These are phyloP conservation scores for Cercospora zeina DNA, from an alignment of 2,329 filamentous ascomycete genomes.

Conservation along the genomic window DNA sequence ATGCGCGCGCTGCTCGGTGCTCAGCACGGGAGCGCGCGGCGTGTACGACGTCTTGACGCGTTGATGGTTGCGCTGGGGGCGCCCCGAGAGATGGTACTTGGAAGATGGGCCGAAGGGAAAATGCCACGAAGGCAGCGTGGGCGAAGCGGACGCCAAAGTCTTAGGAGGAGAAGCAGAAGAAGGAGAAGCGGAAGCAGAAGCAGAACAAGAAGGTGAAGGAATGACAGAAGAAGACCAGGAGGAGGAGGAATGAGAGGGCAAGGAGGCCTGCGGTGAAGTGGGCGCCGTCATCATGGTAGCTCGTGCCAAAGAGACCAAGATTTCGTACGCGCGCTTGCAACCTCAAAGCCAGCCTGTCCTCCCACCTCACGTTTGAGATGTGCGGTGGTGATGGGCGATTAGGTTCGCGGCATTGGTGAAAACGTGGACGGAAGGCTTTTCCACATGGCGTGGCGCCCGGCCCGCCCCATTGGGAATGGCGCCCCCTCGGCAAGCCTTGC, in stretches of 20 bases:
- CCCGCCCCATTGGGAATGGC: background rate
- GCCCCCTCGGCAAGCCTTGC: background rate
- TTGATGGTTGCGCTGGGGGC: constrained; percentile 22
- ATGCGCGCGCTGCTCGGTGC: constrained; percentile 36
- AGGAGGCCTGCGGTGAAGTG: constrained; percentile 21
- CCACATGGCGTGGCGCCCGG: constrained; percentile 1
- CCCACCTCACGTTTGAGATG: constrained; percentile 8
- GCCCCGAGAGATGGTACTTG: constrained; percentile 35
- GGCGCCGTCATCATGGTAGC: constrained; percentile 20
- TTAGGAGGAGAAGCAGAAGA: constrained; percentile 18
- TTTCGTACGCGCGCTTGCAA: constrained; percentile 13
- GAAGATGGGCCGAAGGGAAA: constrained; percentile 39
- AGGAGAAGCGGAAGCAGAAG: constrained; percentile 22
- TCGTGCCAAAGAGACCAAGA: constrained; percentile 17
- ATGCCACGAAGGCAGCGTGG: constrained; percentile 32
- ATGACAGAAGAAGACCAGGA: constrained; percentile 18
- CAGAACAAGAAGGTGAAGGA: constrained; percentile 15
- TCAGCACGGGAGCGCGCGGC: constrained; percentile 32
- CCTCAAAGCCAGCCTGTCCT: constrained; percentile 11
- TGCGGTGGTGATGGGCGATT: constrained; percentile 12
- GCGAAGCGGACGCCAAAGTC: constrained; percentile 13
- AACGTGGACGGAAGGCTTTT: constrained; percentile 11
- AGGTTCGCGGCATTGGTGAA: constrained; percentile 9
- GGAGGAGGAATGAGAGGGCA: constrained; percentile 24
- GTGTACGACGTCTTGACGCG: constrained; percentile 31